Evolutionary conservation across 1,139 yeast genomes (phyloP).

Genomic region (Arxiozyma telluris): DNA sequence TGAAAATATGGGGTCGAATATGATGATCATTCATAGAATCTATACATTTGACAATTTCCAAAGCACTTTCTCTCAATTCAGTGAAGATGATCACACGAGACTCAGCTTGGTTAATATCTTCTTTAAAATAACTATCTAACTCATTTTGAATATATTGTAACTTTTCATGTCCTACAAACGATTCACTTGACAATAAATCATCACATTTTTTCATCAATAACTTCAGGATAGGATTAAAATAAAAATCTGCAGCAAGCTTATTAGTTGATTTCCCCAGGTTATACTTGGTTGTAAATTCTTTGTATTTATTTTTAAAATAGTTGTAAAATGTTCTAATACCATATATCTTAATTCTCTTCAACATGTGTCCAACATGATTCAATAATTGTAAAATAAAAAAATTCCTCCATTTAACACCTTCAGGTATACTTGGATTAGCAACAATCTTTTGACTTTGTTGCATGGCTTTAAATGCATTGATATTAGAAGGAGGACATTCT

Average conservation of each 20-base stretch:
- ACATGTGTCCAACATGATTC: conserved; percentile 67
- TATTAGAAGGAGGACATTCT: conserved; percentile 52
- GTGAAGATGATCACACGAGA: conserved; percentile 83
- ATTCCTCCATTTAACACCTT: conserved; percentile 65
- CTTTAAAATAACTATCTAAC: conserved; percentile 45
- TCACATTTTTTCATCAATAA: conserved; percentile 41
- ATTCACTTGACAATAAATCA: conserved; percentile 34
- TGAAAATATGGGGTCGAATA: conserved; percentile 74
- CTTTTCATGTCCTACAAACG: conserved; percentile 66
- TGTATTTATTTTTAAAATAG: conserved; percentile 50
- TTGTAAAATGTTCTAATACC: conserved; percentile 72
- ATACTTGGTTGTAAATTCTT: conserved; percentile 51
- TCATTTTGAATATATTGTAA: conserved; percentile 52
- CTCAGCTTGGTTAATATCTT: conserved; percentile 29
- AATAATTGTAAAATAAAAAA: conserved; percentile 53
- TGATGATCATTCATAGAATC: conserved; percentile 36
- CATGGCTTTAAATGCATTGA: conserved; percentile 66
- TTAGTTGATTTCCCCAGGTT: conserved; percentile 41
- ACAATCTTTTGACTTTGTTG: conserved; percentile 55
- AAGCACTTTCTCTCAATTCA: conserved; percentile 80
- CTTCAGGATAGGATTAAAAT: conserved; percentile 42
- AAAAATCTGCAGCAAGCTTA: conserved; percentile 53
- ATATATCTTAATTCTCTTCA: conserved; percentile 62
- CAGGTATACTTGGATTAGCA: conserved; percentile 45
- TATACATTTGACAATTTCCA: conserved; percentile 68